These are phyloP conservation scores for Trametes sanguinea DNA, from an alignment of 768 basidiomycete species.

Conservation along the genomic window DNA sequence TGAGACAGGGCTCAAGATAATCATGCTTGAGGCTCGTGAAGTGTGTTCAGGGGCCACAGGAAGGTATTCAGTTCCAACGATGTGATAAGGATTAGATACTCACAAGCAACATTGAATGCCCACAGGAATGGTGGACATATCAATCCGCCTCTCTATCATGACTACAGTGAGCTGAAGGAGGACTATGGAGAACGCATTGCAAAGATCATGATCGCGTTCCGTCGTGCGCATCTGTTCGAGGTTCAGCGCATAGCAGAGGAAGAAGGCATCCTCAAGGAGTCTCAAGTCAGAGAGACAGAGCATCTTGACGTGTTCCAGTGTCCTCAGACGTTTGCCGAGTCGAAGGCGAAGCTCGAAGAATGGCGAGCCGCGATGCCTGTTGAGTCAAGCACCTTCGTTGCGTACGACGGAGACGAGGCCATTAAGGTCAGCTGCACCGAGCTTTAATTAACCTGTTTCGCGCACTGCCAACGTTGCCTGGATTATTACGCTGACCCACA, in stretches of 20 bases:
- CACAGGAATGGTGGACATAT: constrained; percentile 72
- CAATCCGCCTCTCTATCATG: constrained; percentile 58
- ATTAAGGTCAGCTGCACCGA: constrained; percentile 33
- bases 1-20: constrained; percentile 43
- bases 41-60: constrained; percentile 75
- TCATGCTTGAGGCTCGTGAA: constrained; percentile 83
- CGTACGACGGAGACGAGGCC: constrained; percentile 37
- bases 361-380: constrained; percentile 55
- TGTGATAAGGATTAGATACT: not conserved
- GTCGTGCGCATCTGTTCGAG: constrained; percentile 56
- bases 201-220: constrained; percentile 57
- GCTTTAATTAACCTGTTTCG: not conserved
- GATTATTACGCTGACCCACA: not conserved
- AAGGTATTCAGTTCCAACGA: constrained; percentile 39
- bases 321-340: constrained; percentile 41
- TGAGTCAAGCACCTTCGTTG: constrained; percentile 38
- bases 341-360: constrained; percentile 43
- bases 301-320: constrained; percentile 59
- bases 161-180: constrained; percentile 51
- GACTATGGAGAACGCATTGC: constrained; percentile 49
- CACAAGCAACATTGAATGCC: not conserved
- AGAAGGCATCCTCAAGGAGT: constrained; percentile 51
- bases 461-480: not conserved
- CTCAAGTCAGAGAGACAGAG: constrained; percentile 60
- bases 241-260: constrained; percentile 52